Conservation (phyloP, 441 rosid genomes). For the Macaranga tanarius region DNA sequence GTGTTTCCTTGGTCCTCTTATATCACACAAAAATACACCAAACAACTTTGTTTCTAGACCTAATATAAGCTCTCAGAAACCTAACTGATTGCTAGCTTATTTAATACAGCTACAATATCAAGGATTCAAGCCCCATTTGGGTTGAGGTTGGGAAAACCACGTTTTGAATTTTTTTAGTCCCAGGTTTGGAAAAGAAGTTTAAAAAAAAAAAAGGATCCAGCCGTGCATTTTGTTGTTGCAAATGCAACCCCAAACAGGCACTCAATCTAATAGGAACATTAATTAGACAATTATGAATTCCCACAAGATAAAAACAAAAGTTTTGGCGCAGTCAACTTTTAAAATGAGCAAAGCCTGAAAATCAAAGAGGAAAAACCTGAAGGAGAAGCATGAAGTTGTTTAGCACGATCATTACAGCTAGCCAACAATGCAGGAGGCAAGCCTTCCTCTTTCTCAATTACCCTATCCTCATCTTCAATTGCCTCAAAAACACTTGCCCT, state of each 20-base stretch:
- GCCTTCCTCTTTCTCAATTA: conserved; percentile 70
- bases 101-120: too few relatives aligned
- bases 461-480: conserved; percentile 91
- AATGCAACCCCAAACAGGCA: too few relatives aligned
- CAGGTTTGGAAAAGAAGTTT: too few relatives aligned
- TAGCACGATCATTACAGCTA: conserved; percentile 91
- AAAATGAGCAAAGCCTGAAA: not conserved
- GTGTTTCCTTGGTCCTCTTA: not conserved
- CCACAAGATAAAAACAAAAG: conserved; percentile 7
- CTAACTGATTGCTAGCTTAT: not conserved
- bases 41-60: not conserved
- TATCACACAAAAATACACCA: not conserved
- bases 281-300: not conserved
- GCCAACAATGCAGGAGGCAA: conserved; percentile 90
- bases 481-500: conserved; percentile 98
- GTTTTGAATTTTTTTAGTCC: too few relatives aligned
- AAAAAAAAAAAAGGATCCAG: too few relatives aligned
- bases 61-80: not conserved
- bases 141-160: too few relatives aligned
- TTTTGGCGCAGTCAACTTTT: not conserved
- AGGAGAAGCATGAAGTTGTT: conserved; percentile 86
- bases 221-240: too few relatives aligned
- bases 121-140: too few relatives aligned
- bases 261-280: too few relatives aligned
- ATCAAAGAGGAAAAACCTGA: conserved; percentile 54